Base-by-base conservation (phyloP, 2,329 filamentous ascomycete genomes). In the Blastomyces silverae region DNA sequence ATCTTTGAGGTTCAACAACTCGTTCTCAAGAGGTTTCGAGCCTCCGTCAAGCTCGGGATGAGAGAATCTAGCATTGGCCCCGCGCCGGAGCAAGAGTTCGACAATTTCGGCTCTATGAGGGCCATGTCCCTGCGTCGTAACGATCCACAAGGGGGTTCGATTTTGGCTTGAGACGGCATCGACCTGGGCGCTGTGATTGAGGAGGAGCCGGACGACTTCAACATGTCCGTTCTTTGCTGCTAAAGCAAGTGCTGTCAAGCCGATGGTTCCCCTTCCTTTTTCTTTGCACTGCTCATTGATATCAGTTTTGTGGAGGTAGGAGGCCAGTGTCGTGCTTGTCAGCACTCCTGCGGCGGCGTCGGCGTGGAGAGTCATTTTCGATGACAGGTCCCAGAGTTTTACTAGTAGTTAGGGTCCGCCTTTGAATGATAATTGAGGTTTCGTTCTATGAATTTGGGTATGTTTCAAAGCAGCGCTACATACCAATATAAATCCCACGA, bases 11-110 rank as follows among this genome's bases (percentile, higher is more conserved):
- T 56, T 56, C 52, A 56, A 15, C 52, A 56, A 56, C 52, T 56
- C 52, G 20, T 56, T 56, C 25, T 56, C 52, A 25, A 56, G 52
- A 13, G 52, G 52, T 56, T 56, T 56, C 25, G 52, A 31, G n/a
- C 11, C 22, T 28, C 25, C 25, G 52, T 56, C 22, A 28, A 56
- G 52, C 22, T 28, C 31, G 11, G 25, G 15, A 34, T 56, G 11
- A 56, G 52, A 56, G 28, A 17, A 56, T 56, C 52, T 56, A 56
- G 52, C 52, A 34, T 56, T 56, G 52, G 52, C 53, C 28, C 53
- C 53, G 31, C 31, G 53, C 17, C 28, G 52, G 4, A 56, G 52
- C 20, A 56, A 34, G 52, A 56, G 52, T 34, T 56, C 52, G 52
- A 56, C 52, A 15, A 56, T 25, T 56, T 56, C 22, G 52, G 52